These are phyloP conservation scores for Emmonsiellopsis sp. DNA, from an alignment of 2,329 filamentous ascomycete species.

Conservation along the genomic window DNA sequence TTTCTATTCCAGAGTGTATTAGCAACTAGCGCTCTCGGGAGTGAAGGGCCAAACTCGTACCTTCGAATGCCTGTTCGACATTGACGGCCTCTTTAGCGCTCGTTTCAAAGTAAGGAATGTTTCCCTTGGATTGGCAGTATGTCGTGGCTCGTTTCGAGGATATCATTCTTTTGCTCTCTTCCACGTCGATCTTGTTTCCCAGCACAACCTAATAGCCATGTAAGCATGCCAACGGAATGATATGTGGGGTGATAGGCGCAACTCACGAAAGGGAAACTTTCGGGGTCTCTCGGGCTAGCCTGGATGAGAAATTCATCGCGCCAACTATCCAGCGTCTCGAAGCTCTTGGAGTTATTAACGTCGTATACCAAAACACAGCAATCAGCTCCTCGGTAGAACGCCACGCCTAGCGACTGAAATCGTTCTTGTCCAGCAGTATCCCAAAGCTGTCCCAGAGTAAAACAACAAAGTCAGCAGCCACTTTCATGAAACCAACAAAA, in stretches of 20 bases:
- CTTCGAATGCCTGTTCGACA: conserved; percentile 79
- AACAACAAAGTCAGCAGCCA: background rate
- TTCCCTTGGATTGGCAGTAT: conserved; percentile 94
- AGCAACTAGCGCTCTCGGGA: conserved; percentile 8
- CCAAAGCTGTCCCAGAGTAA: conserved; percentile 65
- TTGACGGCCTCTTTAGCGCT: conserved; percentile 98
- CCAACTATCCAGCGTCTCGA: conserved; percentile 97
- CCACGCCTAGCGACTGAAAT: conserved; percentile 96
- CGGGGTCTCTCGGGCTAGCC: conserved; percentile 88
- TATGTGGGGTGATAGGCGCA: background rate
- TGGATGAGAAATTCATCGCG: conserved; percentile 97
- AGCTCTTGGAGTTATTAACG: conserved; percentile 99
- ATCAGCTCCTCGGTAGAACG: conserved; percentile 99
- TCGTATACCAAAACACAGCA: conserved; percentile 98
- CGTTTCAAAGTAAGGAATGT: conserved; percentile 98
- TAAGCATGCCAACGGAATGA: background rate
- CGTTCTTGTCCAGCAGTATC: conserved; percentile 97
- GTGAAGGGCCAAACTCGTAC: conserved; percentile 29
- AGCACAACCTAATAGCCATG: conserved; percentile 61
- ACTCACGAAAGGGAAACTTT: conserved; percentile 93
- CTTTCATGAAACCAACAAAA: background rate
- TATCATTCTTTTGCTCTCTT: conserved; percentile 95
- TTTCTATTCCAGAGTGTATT: conserved; percentile 50
- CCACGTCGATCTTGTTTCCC: conserved; percentile 98
- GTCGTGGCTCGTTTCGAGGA: conserved; percentile 93